Conservation (phyloP, 1,284 basidiomycete species). For the Phlebopus sp. region DNA sequence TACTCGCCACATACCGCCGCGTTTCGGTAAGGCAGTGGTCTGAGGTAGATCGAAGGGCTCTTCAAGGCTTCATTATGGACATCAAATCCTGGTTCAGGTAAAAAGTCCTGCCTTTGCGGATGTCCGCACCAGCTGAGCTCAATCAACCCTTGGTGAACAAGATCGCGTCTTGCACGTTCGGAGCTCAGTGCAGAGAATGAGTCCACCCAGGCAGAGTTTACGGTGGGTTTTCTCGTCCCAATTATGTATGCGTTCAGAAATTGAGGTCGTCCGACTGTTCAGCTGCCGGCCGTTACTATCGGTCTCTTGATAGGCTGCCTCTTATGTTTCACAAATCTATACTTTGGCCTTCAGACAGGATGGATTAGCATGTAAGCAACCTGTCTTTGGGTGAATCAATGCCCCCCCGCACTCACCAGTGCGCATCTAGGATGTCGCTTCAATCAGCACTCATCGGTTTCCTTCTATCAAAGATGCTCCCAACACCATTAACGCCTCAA, state of each 20-base stretch:
- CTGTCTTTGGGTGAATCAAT: neutral
- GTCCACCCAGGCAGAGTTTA: slow-evolving; percentile 21
- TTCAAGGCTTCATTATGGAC: slow-evolving; percentile 9
- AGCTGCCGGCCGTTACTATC: slow-evolving; percentile 47
- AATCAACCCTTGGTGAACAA: neutral
- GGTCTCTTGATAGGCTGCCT: slow-evolving; percentile 71
- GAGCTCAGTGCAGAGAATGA: too few species aligned
- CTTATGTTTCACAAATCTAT: slow-evolving; percentile 74
- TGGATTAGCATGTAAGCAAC: slow-evolving; percentile 68
- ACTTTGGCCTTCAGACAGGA: slow-evolving; percentile 76
- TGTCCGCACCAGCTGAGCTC: neutral
- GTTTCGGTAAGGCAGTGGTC: too few species aligned
- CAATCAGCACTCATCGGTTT: slow-evolving; percentile 92
- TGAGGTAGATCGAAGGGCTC: too few species aligned
- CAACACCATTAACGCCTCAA: slow-evolving; percentile 75
- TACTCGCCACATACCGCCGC: too few species aligned
- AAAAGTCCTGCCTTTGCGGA: neutral
- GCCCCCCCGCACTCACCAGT: neutral
- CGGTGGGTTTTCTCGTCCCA: slow-evolving; percentile 16
- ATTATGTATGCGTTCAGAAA: neutral
- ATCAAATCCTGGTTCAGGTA: slow-evolving; percentile 26
- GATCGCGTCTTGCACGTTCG: neutral
- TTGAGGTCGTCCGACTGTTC: neutral
- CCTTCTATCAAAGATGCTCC: slow-evolving; percentile 75
- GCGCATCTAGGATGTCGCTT: slow-evolving; percentile 84